These are phyloP conservation scores for Kurtzmaniella quercitrusa DNA, from an alignment of 1,139 yeast species.

Conservation along the genomic window DNA sequence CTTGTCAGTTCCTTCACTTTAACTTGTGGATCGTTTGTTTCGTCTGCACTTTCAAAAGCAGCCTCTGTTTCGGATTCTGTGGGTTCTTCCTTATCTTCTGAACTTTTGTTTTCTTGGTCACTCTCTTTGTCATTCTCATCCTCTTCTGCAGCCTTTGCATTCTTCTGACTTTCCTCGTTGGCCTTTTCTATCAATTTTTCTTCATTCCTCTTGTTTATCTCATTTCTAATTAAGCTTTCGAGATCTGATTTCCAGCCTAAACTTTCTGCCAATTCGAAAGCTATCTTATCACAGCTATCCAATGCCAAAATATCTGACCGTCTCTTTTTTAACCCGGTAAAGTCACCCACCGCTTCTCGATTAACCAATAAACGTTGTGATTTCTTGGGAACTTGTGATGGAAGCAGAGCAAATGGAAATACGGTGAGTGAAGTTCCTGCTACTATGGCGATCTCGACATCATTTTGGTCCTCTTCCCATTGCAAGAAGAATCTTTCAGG, in stretches of 20 bases:
- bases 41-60: constrained; percentile 5
- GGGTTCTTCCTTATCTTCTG: background rate
- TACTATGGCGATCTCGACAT: constrained; percentile 73
- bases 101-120: background rate
- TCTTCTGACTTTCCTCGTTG: background rate
- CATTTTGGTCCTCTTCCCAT: constrained; percentile 61
- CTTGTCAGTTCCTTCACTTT: background rate
- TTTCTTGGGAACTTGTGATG: constrained; percentile 51
- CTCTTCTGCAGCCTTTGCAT: background rate
- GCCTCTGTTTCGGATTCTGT: too few relatives aligned
- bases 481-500: constrained; percentile 64
- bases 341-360: constrained; percentile 74
- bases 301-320: constrained; percentile 55
- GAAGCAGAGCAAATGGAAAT: constrained; percentile 82
- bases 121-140: background rate
- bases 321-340: constrained; percentile 41
- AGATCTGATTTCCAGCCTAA: constrained; percentile 66
- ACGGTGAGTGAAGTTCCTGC: constrained; percentile 93
- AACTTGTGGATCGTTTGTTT: too few relatives aligned
- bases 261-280: constrained; percentile 45
- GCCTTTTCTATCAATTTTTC: background rate
- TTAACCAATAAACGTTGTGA: constrained; percentile 68
- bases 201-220: constrained; percentile 11
- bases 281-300: constrained; percentile 63
- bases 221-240: constrained; percentile 22